Evolutionary conservation across 768 basidiomycete species (phyloP).

Genomic region (Tricholoma bakamatsutake): DNA sequence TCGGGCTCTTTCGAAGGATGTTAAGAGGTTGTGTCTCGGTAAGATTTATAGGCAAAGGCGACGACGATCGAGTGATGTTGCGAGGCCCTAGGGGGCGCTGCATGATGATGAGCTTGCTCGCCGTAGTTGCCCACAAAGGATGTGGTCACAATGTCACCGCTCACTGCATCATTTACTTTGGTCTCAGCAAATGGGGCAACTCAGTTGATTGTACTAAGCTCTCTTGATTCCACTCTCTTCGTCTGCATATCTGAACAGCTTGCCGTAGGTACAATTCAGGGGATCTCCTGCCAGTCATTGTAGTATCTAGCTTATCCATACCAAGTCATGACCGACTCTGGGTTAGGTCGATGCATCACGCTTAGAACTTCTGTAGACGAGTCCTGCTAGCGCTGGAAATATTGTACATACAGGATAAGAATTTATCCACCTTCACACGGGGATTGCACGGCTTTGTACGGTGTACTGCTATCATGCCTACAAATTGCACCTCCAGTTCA

Average conservation of each 20-base stretch:
- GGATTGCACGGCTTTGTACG: not conserved
- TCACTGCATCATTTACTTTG: conserved; percentile 21
- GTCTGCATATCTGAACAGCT: not conserved
- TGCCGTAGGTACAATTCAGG: too few relatives aligned
- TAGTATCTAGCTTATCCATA: too few relatives aligned
- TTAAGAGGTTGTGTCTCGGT: conserved; percentile 24
- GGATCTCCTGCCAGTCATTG: too few relatives aligned
- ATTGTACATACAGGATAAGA: too few relatives aligned
- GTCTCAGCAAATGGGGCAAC: conserved; percentile 22
- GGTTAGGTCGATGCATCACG: too few relatives aligned
- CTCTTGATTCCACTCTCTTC: too few relatives aligned
- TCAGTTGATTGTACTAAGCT: not conserved
- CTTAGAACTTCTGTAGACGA: too few relatives aligned
- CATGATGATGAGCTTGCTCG: conserved; percentile 17
- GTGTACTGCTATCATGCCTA: conserved; percentile 1
- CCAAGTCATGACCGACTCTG: too few relatives aligned
- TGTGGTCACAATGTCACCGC: conserved; percentile 22
- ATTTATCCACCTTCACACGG: too few relatives aligned
- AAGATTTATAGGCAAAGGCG: conserved; percentile 17
- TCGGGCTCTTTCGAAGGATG: conserved; percentile 21
- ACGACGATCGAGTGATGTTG: conserved; percentile 34
- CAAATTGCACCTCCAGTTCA: conserved; percentile 16
- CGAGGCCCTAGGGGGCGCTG: conserved; percentile 50
- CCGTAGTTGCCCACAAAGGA: conserved; percentile 17
- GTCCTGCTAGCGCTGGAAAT: too few relatives aligned